Conservation (phyloP, 1,139 yeast genomes). For the Pichia sp. region DNA sequence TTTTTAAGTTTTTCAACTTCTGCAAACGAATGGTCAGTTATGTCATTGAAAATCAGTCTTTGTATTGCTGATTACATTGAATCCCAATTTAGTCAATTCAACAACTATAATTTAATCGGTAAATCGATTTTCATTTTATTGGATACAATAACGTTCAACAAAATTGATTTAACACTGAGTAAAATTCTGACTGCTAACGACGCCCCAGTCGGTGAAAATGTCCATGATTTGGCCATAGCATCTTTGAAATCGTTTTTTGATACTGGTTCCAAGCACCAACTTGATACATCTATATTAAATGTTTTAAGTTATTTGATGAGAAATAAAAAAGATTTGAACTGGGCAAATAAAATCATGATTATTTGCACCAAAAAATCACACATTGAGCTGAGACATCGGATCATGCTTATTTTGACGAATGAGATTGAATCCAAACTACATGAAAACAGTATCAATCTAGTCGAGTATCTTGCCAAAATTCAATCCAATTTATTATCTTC, state of each 20-base stretch:
- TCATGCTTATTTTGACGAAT: conserved; percentile 30
- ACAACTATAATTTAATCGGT: conserved; percentile 14
- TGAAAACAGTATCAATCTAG: conserved; percentile 25
- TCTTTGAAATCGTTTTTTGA: conserved; percentile 32
- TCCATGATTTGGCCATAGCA: conserved; percentile 14
- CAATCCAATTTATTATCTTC: conserved; percentile 68
- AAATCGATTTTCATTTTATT: conserved; percentile 16
- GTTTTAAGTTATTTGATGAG: conserved; percentile 26
- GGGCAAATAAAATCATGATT: conserved; percentile 56
- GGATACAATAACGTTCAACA: conserved; percentile 11
- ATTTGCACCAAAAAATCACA: conserved; percentile 75
- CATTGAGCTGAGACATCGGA: conserved; percentile 74
- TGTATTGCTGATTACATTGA: conserved; percentile 18
- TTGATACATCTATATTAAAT: conserved; percentile 28
- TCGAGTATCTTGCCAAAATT: conserved; percentile 42
- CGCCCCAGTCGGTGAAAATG: conserved; percentile 1
- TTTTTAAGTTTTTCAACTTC: conserved; percentile 29
- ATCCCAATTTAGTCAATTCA: conserved; percentile 14
- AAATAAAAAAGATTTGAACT: conserved; percentile 23
- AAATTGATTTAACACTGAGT: conserved; percentile 13
- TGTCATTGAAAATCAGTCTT: conserved; percentile 20
- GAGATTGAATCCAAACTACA: conserved; percentile 28
- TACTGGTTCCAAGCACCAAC: conserved; percentile 28
- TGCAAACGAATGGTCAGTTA: conserved; percentile 21
- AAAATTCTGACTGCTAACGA: conserved; percentile 9